A percentile compares a stretch with the other conserved stretches of the same genome.
phyloP scores from a whole-genome alignment of 2,329 filamentous ascomycete genomes.

The Hirsutella minnesotensis region DNA sequence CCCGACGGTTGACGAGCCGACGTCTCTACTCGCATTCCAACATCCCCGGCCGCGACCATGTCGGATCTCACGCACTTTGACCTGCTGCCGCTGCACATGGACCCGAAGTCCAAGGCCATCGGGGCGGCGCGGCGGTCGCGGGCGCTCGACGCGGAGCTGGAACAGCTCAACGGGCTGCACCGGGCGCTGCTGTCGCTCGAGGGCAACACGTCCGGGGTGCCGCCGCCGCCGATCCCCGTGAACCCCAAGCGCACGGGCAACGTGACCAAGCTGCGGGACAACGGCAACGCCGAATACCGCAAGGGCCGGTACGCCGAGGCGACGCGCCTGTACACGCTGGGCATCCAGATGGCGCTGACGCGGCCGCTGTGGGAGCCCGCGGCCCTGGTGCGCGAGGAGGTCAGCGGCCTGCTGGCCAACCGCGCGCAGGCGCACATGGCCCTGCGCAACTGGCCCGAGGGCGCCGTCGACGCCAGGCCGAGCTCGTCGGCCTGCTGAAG shows the following conservation, averaged over 20 bases:
- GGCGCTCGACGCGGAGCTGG: conserved; percentile 52
- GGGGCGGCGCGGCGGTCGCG: conserved; percentile 30
- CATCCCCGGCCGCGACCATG: no score
- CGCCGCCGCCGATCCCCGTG: conserved; percentile 78
- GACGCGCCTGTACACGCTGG: conserved; percentile 70
- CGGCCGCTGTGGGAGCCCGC: conserved; percentile 83
- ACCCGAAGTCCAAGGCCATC: conserved; percentile 72
- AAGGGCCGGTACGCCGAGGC: conserved; percentile 67
- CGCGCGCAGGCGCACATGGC: conserved; percentile 85
- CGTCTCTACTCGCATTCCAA: no score
- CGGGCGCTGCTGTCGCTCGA: conserved; percentile 48
- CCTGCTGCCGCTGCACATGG: conserved; percentile 68
- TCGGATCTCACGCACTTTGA: conserved; percentile 63
- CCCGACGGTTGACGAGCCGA: no score
- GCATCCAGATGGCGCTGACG: conserved; percentile 75
- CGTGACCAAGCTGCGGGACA: conserved; percentile 83
- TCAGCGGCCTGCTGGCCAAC: conserved; percentile 70
- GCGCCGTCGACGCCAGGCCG: conserved; percentile 65
- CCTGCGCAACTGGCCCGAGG: conserved; percentile 71
- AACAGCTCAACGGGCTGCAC: conserved; percentile 69
- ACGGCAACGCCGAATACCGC: conserved; percentile 72
- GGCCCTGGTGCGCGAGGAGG: conserved; percentile 73
- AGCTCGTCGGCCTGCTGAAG: conserved; percentile 51
- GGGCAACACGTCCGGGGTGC: conserved; percentile 50
- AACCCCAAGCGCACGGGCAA: conserved; percentile 85